Percentiles rank a stretch among this genome's conserved stretches.
Conservation (phyloP, 1,139 yeast genomes). For the Scheffersomyces stambukii region DNA sequence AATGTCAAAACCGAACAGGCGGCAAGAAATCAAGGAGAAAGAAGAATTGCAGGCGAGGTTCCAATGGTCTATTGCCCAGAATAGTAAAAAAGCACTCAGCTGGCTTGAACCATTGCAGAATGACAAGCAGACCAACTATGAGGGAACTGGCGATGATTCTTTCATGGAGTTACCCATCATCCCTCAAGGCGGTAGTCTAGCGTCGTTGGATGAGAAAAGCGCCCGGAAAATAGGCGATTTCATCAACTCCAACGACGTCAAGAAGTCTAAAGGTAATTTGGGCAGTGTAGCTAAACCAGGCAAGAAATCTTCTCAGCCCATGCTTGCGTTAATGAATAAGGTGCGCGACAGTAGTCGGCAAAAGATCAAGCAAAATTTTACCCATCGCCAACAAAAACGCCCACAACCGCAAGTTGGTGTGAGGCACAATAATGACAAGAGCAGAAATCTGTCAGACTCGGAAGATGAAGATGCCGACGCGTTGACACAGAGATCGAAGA, state of each 20-base stretch:
- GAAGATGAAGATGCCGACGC: conserved; percentile 12
- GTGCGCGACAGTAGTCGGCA: conserved; percentile 31
- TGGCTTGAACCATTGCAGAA: conserved; percentile 34
- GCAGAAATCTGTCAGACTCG: conserved; percentile 8
- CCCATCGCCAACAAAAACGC: conserved; percentile 2
- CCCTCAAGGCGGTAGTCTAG: conserved; percentile 33
- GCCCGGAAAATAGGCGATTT: conserved; percentile 29
- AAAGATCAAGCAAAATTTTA: conserved; percentile 9
- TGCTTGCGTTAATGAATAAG: conserved; percentile 44
- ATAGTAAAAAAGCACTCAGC: conserved; percentile 30
- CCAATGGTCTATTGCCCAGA: conserved; percentile 38
- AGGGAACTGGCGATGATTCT: conserved; percentile 8
- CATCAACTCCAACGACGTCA: conserved; percentile 14
- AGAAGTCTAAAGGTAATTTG: conserved; percentile 4
- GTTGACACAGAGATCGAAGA: conserved; percentile 12
- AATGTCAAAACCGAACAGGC: conserved; percentile 26
- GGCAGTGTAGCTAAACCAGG: conserved; percentile 4
- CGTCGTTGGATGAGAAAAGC: conserved; percentile 3
- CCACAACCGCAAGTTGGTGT: background rate
- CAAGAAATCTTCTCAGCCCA: conserved; percentile 23
- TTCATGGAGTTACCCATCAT: conserved; percentile 44
- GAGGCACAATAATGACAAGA: conserved; percentile 1
- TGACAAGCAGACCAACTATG: conserved; percentile 2
- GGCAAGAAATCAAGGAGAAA: conserved; percentile 44
- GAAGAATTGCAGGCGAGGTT: conserved; percentile 47